These are phyloP conservation scores for Aquilaria sinensis DNA, from an alignment of 345 rosid species.

Conservation along the genomic window DNA sequence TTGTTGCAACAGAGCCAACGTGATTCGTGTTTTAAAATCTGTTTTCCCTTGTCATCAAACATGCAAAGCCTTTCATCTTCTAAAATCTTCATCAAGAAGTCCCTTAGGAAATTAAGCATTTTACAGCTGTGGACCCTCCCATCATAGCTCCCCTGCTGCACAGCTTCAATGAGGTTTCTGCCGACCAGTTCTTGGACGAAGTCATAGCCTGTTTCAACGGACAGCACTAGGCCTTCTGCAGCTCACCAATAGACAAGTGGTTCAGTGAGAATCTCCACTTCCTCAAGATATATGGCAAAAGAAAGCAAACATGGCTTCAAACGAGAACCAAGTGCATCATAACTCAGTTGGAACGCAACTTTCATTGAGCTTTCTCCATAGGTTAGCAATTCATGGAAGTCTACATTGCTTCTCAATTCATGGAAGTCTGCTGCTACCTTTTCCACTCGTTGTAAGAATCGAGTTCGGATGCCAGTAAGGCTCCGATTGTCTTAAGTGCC, in stretches of 20 bases:
- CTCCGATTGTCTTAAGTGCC: conserved; percentile 57
- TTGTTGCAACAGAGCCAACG: conserved; percentile 45
- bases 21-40: conserved; percentile 5
- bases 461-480: not conserved
- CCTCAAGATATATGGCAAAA: no score
- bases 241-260: conserved; percentile 65
- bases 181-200: conserved; percentile 55
- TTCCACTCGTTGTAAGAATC: conserved; percentile 42
- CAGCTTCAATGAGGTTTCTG: conserved; percentile 47
- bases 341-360: conserved; percentile 64
- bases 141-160: conserved; percentile 48
- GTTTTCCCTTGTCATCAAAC: not conserved
- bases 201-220: conserved; percentile 48
- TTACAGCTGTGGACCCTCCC: conserved; percentile 31
- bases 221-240: conserved; percentile 62
- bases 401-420: conserved; percentile 44
- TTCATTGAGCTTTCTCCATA: conserved; percentile 27
- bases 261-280: conserved; percentile 31
- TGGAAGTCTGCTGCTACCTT: conserved; percentile 33
- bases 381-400: conserved; percentile 7
- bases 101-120: conserved; percentile 40
- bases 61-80: conserved; percentile 41
- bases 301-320: no score
- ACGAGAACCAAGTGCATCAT: conserved; percentile 60
- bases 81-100: not conserved